Evolutionary conservation across 805 yeast genomes (phyloP), one percentile per base, ranked within the genome.

Genomic region (Starmerella ratchasimensis): DNA sequence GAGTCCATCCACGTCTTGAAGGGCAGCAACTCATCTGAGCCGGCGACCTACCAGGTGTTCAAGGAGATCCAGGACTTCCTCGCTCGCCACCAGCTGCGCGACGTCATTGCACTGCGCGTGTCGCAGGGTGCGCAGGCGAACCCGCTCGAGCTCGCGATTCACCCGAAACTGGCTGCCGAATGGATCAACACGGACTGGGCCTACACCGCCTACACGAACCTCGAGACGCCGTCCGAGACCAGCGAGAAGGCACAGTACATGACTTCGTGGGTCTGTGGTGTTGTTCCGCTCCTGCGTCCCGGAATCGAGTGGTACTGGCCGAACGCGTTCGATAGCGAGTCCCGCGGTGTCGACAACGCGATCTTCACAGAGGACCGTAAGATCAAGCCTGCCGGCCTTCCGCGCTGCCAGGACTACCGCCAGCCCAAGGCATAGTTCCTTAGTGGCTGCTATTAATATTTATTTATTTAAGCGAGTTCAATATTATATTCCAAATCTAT

Each of bases 221-320:
- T 44, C 4, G 44, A 34, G 28, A 37, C 39, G 16, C 42, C 42
- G 1, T 13, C 29, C 1, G 41, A 35, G 14, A 42, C 44, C 2
- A 39, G 42, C 19, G 39, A 34, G 18, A 41, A 35, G 24, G 38
- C 1, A 60, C 71, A 50, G 59, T 65, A 4, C 53, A 56, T 3
- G 57, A 33, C 41, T 2, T 22, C 38, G 4, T 57, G 5, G 76
- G 76, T 42, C 41, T 55, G 33, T 47, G 55, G 8, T 76, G 76
- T 44, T 18, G 41, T 30, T 1, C 42, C 43, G 9, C 5, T 24
- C n/a, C 27, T 44, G 9, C 30, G 35, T 15, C 18, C 16, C 2
- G 34, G 16, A 8, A 17, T 44, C 3, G 36, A 39, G 11, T 48
- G 49, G 77, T 34, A 41, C 49, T 6, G 61, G 57, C 4, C 63